phyloP scores from a whole-genome alignment of 2,329 filamentous ascomycete genomes.

The Juglanconis oblonga region DNA sequence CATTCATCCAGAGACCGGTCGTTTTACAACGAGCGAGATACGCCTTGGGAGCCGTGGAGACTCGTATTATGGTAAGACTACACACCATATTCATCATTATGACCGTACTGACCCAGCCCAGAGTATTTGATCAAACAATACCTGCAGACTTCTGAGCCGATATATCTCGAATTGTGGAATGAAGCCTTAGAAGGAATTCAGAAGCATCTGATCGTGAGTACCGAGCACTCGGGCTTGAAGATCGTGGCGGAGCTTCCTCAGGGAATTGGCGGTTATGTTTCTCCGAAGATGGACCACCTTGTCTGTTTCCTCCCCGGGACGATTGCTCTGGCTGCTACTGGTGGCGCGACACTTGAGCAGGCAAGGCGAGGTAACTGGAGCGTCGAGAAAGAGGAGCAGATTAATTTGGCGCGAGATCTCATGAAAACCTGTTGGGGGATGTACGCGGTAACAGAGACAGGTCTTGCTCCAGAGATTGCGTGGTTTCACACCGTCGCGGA shows the following conservation, averaged over 20 bases:
- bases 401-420: conserved; percentile 64
- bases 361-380: conserved; percentile 57
- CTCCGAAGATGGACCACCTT: conserved; percentile 73
- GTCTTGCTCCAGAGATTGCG: conserved; percentile 68
- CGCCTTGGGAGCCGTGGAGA: conserved; percentile 70
- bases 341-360: conserved; percentile 55
- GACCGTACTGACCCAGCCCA: not conserved
- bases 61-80: conserved; percentile 60
- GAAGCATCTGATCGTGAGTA: conserved; percentile 70
- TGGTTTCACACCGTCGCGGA: conserved; percentile 58
- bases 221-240: conserved; percentile 59
- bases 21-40: conserved; percentile 65
- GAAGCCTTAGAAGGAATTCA: conserved; percentile 65
- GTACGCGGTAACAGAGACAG: conserved; percentile 65
- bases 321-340: conserved; percentile 66
- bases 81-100: not conserved
- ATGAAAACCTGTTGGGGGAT: conserved; percentile 76
- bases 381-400: conserved; percentile 63
- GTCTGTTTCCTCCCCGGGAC: conserved; percentile 77
- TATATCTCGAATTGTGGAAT: conserved; percentile 72
- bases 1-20: conserved; percentile 62
- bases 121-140: conserved; percentile 77
- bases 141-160: conserved; percentile 66
- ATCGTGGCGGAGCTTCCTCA: conserved; percentile 65
- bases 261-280: conserved; percentile 53